Conservation (phyloP, 805 yeast species). For the Candida sanyiensis region DNA sequence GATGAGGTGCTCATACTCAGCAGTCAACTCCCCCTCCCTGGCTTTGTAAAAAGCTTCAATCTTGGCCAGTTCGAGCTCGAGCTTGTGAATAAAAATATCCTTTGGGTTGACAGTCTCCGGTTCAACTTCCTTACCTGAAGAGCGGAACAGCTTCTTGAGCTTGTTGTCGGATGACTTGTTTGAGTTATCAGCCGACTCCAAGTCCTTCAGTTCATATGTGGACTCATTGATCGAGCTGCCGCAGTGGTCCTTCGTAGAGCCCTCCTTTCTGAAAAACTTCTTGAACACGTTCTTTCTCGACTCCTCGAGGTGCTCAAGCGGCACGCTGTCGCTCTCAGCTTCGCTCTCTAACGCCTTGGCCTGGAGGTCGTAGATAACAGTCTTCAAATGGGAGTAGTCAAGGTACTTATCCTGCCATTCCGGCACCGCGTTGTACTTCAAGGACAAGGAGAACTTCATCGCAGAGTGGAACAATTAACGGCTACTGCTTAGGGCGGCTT, state of each 20-base stretch:
- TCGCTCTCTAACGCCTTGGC: constrained; percentile 26
- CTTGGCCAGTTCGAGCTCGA: constrained; percentile 44
- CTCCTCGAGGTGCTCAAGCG: constrained; percentile 5
- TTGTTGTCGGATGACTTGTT: not conserved
- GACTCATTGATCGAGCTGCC: constrained; percentile 3
- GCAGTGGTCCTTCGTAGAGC: not conserved
- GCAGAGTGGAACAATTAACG: not conserved
- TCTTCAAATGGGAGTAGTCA: constrained; percentile 57
- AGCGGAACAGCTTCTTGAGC: not conserved
- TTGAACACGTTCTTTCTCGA: constrained; percentile 6
- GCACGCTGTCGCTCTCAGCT: constrained; percentile 7
- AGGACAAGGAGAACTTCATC: constrained; percentile 68
- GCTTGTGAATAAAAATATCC: constrained; percentile 40
- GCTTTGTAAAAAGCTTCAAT: constrained; percentile 46
- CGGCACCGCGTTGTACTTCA: constrained; percentile 67
- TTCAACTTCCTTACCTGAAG: constrained; percentile 14
- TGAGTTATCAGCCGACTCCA: constrained; percentile 7
- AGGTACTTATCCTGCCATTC: constrained; percentile 85
- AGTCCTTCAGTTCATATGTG: constrained; percentile 25
- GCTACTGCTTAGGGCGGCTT: not conserved
- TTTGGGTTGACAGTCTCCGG: constrained; percentile 28
- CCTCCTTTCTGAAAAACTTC: constrained; percentile 9
- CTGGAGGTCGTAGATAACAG: constrained; percentile 50
- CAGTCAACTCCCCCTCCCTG: constrained; percentile 42
- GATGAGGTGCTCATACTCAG: constrained; percentile 40